Evolutionary conservation across 257 asterid species (phyloP), one percentile per base, ranked within the genome.

Genomic region (Anisodus acutangulus): DNA sequence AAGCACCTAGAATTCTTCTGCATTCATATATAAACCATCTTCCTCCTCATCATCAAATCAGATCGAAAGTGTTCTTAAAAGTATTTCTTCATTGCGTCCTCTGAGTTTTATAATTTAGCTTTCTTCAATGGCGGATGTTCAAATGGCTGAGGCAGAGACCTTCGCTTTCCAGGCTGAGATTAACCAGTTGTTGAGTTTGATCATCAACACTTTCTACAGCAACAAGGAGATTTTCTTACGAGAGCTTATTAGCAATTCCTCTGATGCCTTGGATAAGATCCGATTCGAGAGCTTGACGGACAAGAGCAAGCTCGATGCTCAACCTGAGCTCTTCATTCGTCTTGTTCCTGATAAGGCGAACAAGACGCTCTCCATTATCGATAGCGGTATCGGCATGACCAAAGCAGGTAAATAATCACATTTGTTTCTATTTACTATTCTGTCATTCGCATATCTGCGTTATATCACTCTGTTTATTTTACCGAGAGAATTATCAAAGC

Each of bases 101-200:
- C 16, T 8, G 10, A 55, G 11, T 45, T 5, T 35, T 39, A 2
- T 31, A 6, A 31, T 31, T 11, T 1, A 11, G 43, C 60, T 5
- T 53, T 31, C n/a, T 19, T 19, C 35, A 60, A 92, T 92, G 95
- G 95, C 96, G 81, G 95, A 89, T 35, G 94, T 88, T 4, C 78
- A 81, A 54, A 89, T 85, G 90, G 89, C 86, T 10, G 89, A 89
- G 3, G 86, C 87, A 0, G 97, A 93, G 87, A 93, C 98, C 6
- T 93, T 93, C 11, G 94, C 96, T 1, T 93, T 93, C 87, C 97
- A 93, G 87, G 97, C 97, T 9, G 97, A 93, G 90, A 93, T 93
- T 78, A 93, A 93, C 82, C 97, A 93, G 91, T 88, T 93, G 51
- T 63, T 93, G 83, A 93, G 97, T 69, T 85, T 93, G 82, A 93